These are phyloP conservation scores for Chlorella sp. DNA, from an alignment of 139 green algal genomes.

Conservation along the genomic window DNA sequence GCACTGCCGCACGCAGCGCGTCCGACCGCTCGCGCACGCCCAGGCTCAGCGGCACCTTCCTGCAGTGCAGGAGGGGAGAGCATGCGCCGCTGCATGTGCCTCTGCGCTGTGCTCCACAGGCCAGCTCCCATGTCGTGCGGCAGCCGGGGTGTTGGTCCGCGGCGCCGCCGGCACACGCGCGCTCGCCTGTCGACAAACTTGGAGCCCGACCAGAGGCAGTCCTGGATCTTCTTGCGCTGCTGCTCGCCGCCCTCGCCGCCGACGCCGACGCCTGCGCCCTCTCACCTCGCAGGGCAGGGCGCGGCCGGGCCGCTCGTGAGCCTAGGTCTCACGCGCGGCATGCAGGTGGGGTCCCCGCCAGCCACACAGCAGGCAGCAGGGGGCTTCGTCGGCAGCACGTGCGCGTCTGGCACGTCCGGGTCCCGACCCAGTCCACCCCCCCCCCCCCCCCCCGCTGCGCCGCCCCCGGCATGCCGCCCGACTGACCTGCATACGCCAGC, in stretches of 20 bases:
- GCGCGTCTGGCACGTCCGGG: not conserved
- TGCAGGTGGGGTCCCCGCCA: too few relatives aligned
- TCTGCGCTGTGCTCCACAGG: not conserved
- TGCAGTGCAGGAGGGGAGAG: not conserved
- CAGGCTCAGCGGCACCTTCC: conserved; percentile 8
- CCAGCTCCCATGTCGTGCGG: too few relatives aligned
- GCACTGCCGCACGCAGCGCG: conserved; percentile 9
- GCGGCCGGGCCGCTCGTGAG: not conserved
- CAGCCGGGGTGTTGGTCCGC: too few relatives aligned
- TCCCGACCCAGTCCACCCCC: not conserved
- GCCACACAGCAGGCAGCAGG: too few relatives aligned
- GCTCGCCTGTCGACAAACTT: conserved; percentile 21
- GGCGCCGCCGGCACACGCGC: not conserved
- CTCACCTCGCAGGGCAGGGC: not conserved
- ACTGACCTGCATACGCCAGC: not conserved
- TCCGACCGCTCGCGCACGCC: too few relatives aligned
- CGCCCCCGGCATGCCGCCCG: too few relatives aligned
- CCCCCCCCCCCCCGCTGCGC: too few relatives aligned
- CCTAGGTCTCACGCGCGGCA: not conserved
- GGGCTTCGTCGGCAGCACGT: not conserved
- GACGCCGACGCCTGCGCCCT: not conserved
- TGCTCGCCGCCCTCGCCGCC: not conserved
- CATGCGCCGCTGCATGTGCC: not conserved
- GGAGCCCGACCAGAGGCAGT: conserved; percentile 12
- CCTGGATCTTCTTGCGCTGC: not conserved